Conservation (phyloP, 148 eudicot species). For the Silene conica region DNA sequence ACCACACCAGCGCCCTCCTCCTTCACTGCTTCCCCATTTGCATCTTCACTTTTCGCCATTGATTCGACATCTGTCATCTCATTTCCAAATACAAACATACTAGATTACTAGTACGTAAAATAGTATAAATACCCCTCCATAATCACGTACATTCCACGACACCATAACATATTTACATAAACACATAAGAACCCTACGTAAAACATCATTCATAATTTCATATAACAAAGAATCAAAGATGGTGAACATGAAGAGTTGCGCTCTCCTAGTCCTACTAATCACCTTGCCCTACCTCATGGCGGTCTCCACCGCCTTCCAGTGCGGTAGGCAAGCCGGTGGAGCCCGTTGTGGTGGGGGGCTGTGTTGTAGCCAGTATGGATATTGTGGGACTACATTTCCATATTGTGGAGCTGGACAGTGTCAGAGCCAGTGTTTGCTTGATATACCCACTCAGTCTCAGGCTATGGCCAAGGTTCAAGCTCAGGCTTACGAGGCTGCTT, state of each 20-base stretch:
- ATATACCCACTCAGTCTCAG: background rate
- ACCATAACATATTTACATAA: background rate
- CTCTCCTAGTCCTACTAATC: background rate
- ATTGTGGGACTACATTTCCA: background rate
- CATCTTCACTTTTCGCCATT: background rate
- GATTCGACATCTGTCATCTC: background rate
- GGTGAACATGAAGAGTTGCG: slow-evolving; percentile 8
- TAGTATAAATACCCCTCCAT: too few relatives aligned
- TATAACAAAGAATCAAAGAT: background rate
- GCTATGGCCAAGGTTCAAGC: background rate
- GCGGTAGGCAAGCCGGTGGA: slow-evolving; percentile 15
- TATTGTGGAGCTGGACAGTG: slow-evolving; percentile 8
- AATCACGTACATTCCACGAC: background rate
- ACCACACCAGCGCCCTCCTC: too few relatives aligned
- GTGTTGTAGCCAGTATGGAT: slow-evolving; percentile 14
- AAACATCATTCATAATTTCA: too few relatives aligned
- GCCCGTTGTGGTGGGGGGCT: background rate
- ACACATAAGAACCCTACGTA: background rate
- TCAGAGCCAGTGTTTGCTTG: slow-evolving; percentile 11
- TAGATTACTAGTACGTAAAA: too few relatives aligned
- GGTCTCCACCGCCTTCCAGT: background rate
- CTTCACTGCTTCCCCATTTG: too few relatives aligned
- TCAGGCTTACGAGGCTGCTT: background rate
- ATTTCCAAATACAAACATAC: too few relatives aligned
- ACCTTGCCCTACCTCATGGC: slow-evolving; percentile 7